phyloP scores from a whole-genome alignment of 768 basidiomycete species.

The Amanita fuliginea region DNA sequence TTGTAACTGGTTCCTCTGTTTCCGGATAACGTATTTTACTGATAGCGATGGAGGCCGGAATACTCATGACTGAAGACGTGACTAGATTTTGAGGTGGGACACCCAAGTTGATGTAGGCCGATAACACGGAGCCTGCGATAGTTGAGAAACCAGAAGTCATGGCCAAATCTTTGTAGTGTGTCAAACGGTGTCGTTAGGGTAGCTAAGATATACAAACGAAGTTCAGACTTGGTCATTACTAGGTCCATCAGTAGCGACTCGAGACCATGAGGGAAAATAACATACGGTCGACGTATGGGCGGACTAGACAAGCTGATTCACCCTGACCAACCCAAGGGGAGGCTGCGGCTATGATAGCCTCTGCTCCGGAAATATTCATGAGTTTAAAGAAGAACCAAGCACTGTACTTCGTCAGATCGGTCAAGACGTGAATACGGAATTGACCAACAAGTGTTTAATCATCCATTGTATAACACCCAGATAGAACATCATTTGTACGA shows the following conservation, averaged over 20 bases:
- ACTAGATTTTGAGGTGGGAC: constrained; percentile 73
- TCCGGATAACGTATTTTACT: constrained; percentile 84
- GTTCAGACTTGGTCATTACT: constrained; percentile 77
- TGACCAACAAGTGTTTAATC: constrained; percentile 65
- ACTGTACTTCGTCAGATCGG: constrained; percentile 20
- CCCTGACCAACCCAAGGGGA: constrained; percentile 92
- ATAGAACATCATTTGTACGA: constrained; percentile 87
- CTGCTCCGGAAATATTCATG: constrained; percentile 88
- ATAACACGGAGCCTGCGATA: constrained; percentile 83
- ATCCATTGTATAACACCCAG: constrained; percentile 93
- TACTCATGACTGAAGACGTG: constrained; percentile 90
- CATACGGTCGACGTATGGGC: constrained; percentile 64
- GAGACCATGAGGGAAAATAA: constrained; percentile 7
- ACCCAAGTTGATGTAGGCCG: constrained; percentile 71
- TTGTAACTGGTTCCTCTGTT: constrained; percentile 75
- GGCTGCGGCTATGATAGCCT: constrained; percentile 85
- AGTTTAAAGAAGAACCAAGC: constrained; percentile 93
- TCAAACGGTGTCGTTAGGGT: background rate
- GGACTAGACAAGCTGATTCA: constrained; percentile 79
- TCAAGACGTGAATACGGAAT: background rate
- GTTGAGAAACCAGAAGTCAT: constrained; percentile 95
- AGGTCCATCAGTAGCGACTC: background rate
- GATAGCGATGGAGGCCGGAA: constrained; percentile 89
- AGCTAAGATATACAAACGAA: constrained; percentile 32
- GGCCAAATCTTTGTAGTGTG: constrained; percentile 36